These are phyloP conservation scores for Phialemoniopsis sp. DNA, from an alignment of 2,329 filamentous ascomycete species.

Conservation along the genomic window DNA sequence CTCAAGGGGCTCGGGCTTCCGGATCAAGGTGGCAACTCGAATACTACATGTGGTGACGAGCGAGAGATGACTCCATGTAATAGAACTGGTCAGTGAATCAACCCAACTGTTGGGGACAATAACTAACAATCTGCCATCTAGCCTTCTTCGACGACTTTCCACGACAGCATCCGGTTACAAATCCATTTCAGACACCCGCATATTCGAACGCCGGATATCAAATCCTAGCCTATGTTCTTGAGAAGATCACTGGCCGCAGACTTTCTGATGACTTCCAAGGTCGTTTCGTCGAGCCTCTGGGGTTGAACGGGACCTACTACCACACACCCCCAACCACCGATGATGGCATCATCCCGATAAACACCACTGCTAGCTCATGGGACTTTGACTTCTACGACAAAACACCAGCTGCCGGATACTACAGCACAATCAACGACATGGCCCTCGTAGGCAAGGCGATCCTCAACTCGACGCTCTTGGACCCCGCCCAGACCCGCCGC, in stretches of 20 bases:
- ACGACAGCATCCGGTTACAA: conserved; percentile 24
- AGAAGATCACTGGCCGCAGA: conserved; percentile 28
- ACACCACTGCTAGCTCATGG: conserved; percentile 13
- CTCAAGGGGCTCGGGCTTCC: not conserved
- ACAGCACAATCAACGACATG: not conserved
- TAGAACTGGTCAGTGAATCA: not conserved
- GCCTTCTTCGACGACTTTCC: conserved; percentile 16
- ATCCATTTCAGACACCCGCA: conserved; percentile 22
- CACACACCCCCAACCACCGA: conserved; percentile 9
- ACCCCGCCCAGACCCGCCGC: too few species aligned
- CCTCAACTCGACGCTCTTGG: too few species aligned
- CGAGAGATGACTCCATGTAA: conserved; percentile 1
- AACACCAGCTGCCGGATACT: conserved; percentile 9
- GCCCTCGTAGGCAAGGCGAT: too few species aligned
- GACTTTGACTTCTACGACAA: conserved; percentile 16
- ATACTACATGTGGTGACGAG: conserved; percentile 2
- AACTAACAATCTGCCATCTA: too few species aligned
- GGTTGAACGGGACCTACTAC: conserved; percentile 22
- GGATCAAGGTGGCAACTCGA: not conserved
- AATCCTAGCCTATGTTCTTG: conserved; percentile 30
- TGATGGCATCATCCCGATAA: conserved; percentile 12
- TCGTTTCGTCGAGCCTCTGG: conserved; percentile 23
- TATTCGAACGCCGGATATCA: conserved; percentile 31
- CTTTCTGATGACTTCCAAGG: conserved; percentile 19
- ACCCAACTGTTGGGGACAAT: too few species aligned